phyloP scores from a whole-genome alignment of 345 rosid species.

The Eucalyptus regnans region DNA sequence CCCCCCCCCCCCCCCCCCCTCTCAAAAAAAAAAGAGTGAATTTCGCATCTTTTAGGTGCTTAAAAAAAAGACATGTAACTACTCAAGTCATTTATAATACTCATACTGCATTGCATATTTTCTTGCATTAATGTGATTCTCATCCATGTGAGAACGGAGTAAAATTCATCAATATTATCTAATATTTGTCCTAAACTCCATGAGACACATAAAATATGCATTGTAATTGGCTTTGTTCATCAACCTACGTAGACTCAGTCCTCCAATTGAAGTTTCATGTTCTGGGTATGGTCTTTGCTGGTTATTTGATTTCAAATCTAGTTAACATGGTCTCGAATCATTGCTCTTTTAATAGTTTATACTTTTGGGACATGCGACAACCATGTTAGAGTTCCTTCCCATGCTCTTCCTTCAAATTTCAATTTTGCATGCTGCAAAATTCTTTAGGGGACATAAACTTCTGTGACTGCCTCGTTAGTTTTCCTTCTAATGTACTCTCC shows the following conservation, averaged over 20 bases:
- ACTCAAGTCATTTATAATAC: not conserved
- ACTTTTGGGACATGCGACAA: not conserved
- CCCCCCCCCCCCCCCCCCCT: accelerated
- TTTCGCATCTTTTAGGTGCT: not conserved
- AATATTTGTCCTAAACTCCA: not conserved
- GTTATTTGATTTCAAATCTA: not conserved
- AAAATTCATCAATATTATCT: not conserved
- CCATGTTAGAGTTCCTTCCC: not conserved
- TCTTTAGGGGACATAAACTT: not conserved
- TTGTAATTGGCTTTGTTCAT: not conserved
- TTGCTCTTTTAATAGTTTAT: not conserved
- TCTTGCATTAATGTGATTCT: not conserved
- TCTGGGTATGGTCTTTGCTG: not conserved
- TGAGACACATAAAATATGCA: not conserved
- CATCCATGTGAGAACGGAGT: not conserved
- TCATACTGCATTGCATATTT: not conserved
- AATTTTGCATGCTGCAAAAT: not conserved
- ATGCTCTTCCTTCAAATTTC: not conserved
- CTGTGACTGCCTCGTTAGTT: not conserved
- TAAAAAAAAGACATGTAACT: not conserved
- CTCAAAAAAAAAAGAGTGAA: accelerated
- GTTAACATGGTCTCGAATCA: not conserved
- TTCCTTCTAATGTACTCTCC: not conserved
- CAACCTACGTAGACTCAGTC: not conserved
- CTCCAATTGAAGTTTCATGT: not conserved